Base-by-base conservation (phyloP, 2,329 filamentous ascomycete genomes). In the Colletotrichum shisoi region DNA sequence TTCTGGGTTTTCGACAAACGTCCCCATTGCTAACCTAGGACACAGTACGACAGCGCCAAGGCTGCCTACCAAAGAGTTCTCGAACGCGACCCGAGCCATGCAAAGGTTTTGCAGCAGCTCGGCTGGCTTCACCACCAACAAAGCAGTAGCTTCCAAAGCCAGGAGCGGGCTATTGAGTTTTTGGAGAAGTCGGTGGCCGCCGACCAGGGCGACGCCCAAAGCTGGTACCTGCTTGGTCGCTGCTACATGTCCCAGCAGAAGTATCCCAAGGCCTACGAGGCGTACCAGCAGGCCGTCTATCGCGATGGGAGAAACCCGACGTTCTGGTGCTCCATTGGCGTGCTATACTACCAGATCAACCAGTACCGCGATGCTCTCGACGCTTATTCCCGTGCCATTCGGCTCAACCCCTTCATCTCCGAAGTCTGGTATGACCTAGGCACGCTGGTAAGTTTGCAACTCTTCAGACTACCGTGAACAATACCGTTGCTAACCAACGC, bases 201-300 rank as follows among this genome's bases (percentile, higher is more conserved):
- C 71, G 93, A 99, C 75, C 94, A 96, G 79, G 91, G 85, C 71
- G 95, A 98, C 79, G 93, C 95, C 27, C 95, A 98, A 80, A 98
- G 94, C 81, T 99, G 95, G 95, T 99, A 99, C 79, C 86, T 99
- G 34, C 88, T 99, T 58, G 95, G 95, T 49, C 89, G 95, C 73
- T 98, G 95, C 82, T 99, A 98, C 84, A 98, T 99, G 95, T 96
- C 94, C 71, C 94, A 97, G 80, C 93, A 97, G 78, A 98, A 98
- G 78, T 98, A 98, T 74, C 94, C 94, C 74, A 98, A 98, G 78
- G 95, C 95, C 0, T 98, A 98, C 74, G 95, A 99, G 76, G 94
- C 95, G 6, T 98, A 98, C 78, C 95, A 99, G 77, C 95, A 99
- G 82, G 95, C 95, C 3, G 95, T 99, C 45, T 99, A 99, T 76